phyloP scores from a whole-genome alignment of 371 early-diverging fungal species.

The Circinella umbellata region DNA sequence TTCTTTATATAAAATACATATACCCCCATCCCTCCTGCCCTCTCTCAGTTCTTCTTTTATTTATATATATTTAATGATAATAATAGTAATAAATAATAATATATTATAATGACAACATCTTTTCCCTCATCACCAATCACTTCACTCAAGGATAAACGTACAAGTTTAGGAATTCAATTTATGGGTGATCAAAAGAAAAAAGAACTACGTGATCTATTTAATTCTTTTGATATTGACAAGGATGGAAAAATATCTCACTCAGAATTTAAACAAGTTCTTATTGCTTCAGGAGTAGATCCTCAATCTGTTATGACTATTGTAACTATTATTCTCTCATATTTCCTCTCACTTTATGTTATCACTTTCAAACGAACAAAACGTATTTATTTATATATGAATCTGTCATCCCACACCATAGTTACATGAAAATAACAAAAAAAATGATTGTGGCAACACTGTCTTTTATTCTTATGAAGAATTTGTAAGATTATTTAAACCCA shows the following conservation, averaged over 20 bases:
- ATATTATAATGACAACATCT: background rate
- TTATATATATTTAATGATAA: background rate
- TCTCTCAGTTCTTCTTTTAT: background rate
- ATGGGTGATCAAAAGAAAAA: slow-evolving; percentile 34
- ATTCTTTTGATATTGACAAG: slow-evolving; percentile 42
- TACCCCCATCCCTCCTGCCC: no score
- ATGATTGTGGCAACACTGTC: background rate
- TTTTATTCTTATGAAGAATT: slow-evolving; percentile 42
- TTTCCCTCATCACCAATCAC: background rate
- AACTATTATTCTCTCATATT: slow-evolving; percentile 1
- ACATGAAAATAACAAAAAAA: slow-evolving; percentile 16
- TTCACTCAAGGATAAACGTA: slow-evolving; percentile 21
- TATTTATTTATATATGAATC: no score
- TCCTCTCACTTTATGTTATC: no score
- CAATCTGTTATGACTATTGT: slow-evolving; percentile 27
- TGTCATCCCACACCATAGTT: no score
- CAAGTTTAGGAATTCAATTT: slow-evolving; percentile 41
- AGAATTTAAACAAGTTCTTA: slow-evolving; percentile 36
- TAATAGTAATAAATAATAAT: no score
- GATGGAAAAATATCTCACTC: slow-evolving; percentile 35
- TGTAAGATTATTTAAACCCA: slow-evolving; percentile 42
- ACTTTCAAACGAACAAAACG: no score
- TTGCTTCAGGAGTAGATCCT: slow-evolving; percentile 29
- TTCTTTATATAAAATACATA: no score
- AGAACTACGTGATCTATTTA: slow-evolving; percentile 42